phyloP scores from a whole-genome alignment of 768 basidiomycete species.

The Amanita rubescens region DNA sequence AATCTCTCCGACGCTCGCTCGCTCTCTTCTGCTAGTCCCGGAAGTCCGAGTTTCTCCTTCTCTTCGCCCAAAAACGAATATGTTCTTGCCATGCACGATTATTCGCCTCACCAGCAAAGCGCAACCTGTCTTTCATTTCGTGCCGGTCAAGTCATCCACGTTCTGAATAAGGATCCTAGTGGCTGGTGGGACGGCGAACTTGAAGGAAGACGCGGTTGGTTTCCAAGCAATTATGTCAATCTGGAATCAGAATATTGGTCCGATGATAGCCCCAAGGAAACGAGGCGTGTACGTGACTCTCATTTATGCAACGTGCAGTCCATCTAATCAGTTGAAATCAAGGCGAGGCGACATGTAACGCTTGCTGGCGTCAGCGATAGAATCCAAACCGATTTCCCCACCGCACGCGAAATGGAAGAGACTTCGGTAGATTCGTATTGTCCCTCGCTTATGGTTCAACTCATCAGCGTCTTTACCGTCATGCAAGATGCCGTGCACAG shows the following conservation, averaged over 20 bases:
- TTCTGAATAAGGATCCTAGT: slow-evolving; percentile 77
- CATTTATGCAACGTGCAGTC: background rate
- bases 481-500: slow-evolving; percentile 78
- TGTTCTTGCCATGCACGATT: slow-evolving; percentile 92
- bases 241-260: slow-evolving; percentile 30
- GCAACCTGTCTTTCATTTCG: slow-evolving; percentile 83
- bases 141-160: slow-evolving; percentile 86
- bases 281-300: slow-evolving; percentile 5
- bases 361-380: background rate
- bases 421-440: slow-evolving; percentile 56
- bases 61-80: slow-evolving; percentile 44
- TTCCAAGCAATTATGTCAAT: slow-evolving; percentile 94
- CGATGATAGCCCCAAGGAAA: background rate
- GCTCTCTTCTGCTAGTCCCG: slow-evolving; percentile 32
- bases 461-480: slow-evolving; percentile 79
- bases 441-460: slow-evolving; percentile 73
- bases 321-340: background rate
- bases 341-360: background rate
- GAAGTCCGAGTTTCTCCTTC: slow-evolving; percentile 32
- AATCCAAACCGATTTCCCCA: background rate
- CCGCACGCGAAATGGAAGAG: background rate
- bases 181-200: slow-evolving; percentile 99
- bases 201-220: slow-evolving; percentile 89
- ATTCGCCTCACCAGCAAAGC: slow-evolving; percentile 59
- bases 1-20: slow-evolving; percentile 16